These are phyloP conservation scores for Ceriops tagal DNA, from an alignment of 345 rosid species.

Conservation along the genomic window DNA sequence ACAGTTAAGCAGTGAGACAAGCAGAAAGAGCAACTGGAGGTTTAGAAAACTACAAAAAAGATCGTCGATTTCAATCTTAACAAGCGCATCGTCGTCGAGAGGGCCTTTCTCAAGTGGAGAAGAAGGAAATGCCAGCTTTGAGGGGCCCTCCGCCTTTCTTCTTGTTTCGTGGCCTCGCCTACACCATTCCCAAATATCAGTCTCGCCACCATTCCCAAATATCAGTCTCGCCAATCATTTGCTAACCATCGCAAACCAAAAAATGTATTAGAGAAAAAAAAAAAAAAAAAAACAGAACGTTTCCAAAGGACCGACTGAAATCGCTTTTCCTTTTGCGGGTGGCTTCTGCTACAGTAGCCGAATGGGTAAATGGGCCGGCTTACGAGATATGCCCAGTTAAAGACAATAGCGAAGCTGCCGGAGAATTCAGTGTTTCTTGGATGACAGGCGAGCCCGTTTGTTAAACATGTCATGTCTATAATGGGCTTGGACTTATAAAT, in stretches of 20 bases:
- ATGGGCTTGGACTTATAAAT: too few relatives aligned
- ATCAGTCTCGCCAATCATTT: not conserved
- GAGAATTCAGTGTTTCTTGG: too few relatives aligned
- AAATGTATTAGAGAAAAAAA: not conserved
- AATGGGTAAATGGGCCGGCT: too few relatives aligned
- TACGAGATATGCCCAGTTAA: too few relatives aligned
- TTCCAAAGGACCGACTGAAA: slow-evolving; percentile 79
- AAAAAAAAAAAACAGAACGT: slow-evolving; percentile 29
- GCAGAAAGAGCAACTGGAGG: not conserved
- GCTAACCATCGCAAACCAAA: not conserved
- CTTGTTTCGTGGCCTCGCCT: slow-evolving; percentile 94
- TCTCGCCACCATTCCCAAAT: not conserved
- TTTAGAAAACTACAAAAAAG: not conserved
- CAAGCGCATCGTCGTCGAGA: too few relatives aligned
- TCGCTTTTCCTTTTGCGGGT: slow-evolving; percentile 82
- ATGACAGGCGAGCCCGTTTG: too few relatives aligned
- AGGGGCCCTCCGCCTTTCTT: slow-evolving; percentile 77
- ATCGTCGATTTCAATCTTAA: too few relatives aligned
- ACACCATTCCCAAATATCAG: not conserved
- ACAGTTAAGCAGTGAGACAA: not conserved
- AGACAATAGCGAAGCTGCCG: too few relatives aligned
- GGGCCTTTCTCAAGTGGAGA: slow-evolving; percentile 57
- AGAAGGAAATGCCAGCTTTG: slow-evolving; percentile 24
- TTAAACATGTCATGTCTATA: too few relatives aligned
- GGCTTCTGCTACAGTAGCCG: slow-evolving; percentile 67